A percentile compares a stretch with the other conserved stretches of the same genome.
phyloP scores from a whole-genome alignment of 1,139 yeast genomes.

The Yamadazyma trypodendri region DNA sequence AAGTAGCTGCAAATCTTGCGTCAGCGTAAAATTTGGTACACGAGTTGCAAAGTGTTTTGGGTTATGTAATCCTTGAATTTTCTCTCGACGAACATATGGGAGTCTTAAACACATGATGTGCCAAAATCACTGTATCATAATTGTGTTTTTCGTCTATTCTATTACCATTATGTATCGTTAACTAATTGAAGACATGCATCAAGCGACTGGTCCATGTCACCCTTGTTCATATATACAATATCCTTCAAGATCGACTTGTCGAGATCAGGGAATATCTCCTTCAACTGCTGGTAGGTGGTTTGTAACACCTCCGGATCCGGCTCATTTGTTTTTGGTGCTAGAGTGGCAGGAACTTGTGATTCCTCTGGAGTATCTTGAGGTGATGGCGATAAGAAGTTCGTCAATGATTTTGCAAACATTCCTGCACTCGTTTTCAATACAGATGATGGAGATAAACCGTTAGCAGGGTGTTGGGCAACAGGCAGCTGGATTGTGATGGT shows the following conservation, averaged over 20 bases:
- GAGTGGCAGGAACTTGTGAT: not conserved
- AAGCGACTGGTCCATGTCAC: slow-evolving; percentile 71
- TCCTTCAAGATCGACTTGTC: slow-evolving; percentile 71
- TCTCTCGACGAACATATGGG: no score
- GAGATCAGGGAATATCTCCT: slow-evolving; percentile 73
- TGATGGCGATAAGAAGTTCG: slow-evolving; percentile 45
- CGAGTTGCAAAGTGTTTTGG: no score
- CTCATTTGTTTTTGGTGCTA: slow-evolving; percentile 4
- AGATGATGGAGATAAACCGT: slow-evolving; percentile 45
- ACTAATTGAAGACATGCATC: slow-evolving; percentile 53
- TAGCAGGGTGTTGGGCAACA: slow-evolving; percentile 20
- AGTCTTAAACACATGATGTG: no score
- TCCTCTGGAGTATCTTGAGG: slow-evolving; percentile 24
- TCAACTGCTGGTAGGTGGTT: slow-evolving; percentile 43
- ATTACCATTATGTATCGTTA: slow-evolving; percentile 2
- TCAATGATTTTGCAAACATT: slow-evolving; percentile 48
- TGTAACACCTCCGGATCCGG: slow-evolving; percentile 18
- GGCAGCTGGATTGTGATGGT: slow-evolving; percentile 20
- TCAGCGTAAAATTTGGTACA: no score
- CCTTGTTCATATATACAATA: slow-evolving; percentile 64
- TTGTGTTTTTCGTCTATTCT: no score
- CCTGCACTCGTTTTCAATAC: slow-evolving; percentile 55
- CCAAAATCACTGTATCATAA: no score
- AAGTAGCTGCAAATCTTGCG: no score
- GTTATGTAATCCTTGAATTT: no score